These are phyloP conservation scores for Fusarium oligoseptatum DNA, from an alignment of 2,329 filamentous ascomycete genomes.

Conservation along the genomic window DNA sequence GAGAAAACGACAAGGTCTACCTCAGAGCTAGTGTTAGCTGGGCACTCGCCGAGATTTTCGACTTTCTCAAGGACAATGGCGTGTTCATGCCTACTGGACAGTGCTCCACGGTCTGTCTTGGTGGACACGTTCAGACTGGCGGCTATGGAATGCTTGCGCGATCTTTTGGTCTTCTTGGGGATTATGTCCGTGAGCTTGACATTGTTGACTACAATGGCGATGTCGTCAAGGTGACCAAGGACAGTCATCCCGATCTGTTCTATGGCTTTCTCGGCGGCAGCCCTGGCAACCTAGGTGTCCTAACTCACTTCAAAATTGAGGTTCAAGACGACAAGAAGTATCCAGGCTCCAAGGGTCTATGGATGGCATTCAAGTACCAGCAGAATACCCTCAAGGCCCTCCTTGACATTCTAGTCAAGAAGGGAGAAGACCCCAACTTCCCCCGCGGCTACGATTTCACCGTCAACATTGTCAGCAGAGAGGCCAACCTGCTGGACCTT, in stretches of 20 bases:
- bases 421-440: constrained; percentile 58
- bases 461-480: constrained; percentile 60
- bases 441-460: constrained; percentile 62
- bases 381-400: constrained; percentile 54
- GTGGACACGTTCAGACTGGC: constrained; percentile 62
- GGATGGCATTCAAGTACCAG: constrained; percentile 51
- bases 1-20: constrained; percentile 28
- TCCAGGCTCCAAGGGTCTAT: constrained; percentile 56
- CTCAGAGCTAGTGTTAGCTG: constrained; percentile 56
- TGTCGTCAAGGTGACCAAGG: constrained; percentile 60
- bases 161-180: constrained; percentile 66
- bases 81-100: constrained; percentile 62
- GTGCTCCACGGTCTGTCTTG: constrained; percentile 60
- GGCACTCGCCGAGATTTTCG: constrained; percentile 58
- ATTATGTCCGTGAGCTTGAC: constrained; percentile 63
- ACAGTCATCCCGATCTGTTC: constrained; percentile 67
- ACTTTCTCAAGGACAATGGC: constrained; percentile 55
- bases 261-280: constrained; percentile 71
- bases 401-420: constrained; percentile 56
- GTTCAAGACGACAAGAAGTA: constrained; percentile 55
- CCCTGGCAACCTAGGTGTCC: constrained; percentile 68
- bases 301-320: constrained; percentile 65
- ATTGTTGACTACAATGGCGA: constrained; percentile 62
- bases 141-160: constrained; percentile 62
- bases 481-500: constrained; percentile 37